Evolutionary conservation across 176 grass and related monocot species (phyloP), one percentile per base, ranked within the genome.

Genomic region (Ampelocalamus luodianensis): DNA sequence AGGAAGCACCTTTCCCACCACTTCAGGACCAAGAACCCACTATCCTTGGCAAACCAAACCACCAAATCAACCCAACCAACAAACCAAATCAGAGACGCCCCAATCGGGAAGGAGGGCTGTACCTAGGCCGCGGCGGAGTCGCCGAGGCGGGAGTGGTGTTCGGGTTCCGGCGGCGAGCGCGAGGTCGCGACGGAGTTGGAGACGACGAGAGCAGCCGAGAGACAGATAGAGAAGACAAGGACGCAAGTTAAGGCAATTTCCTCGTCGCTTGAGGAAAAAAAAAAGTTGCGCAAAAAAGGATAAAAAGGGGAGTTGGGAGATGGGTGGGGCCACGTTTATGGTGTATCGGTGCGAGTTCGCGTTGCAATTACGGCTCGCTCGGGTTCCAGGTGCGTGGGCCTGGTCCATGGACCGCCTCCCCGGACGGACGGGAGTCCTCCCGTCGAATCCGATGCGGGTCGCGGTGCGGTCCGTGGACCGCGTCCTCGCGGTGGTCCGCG

Each of bases 221-320:
- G 23, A 26, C 27, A 49, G 18, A 51, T 16, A 26, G 50, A 49
- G 18, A 51, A 20, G 68, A 54, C 17, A 9, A 76, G 40, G 77
- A 82, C 71, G 82, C 78, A 56, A 82, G 54, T 71, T 86, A 65
- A 85, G 44, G 62, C 53, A 56, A 74, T 85, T 81, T 73, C 40
- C 29, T 64, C 86, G 65, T 43, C 65, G 8, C 40, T 29, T 13
- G 76, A 17, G 14, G 6, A 36, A 2, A 56, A 18, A 18, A 26
- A 62, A 43, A 58, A 23, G 24, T 14, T 32, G 27, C 36, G 37
- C 2, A 65, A 45, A 80, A 26, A 18, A 0, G 34, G 32, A 81
- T 4, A 24, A 38, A 49, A 62, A 49, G 18, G 44, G 78, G 0
- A 5, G 27, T 86, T 64, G 55, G 83, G 42, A 8, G n/a, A 5